Evolutionary conservation across 768 basidiomycete genomes (phyloP), one percentile per base, ranked within the genome.

Genomic region (Suillus discolor): DNA sequence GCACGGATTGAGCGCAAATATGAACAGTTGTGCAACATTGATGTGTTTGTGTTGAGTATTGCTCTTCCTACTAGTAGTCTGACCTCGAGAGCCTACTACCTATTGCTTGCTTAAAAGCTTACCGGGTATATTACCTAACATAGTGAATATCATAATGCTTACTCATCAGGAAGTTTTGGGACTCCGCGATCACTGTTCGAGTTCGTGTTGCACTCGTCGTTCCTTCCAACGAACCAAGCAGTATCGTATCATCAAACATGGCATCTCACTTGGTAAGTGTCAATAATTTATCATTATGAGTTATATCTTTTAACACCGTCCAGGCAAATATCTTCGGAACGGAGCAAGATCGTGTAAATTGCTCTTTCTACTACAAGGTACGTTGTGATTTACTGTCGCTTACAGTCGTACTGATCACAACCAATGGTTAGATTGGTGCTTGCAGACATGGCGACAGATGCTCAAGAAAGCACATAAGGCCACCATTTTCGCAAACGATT

Each of bases 361-460:
- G 97, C 75, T 98, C 96, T 1, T 99, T 99, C 82, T 99, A 97
- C 81, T 96, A 97, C 83, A 97, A 97, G 82, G 92, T 92, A 67
- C 41, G 86, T 77, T 54, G 45, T 38, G 25, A 45, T 57, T 25
- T 20, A 49, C 45, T 65, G 62, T 67, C 51, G 38, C 34, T 13
- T 2, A 3, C 11, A 61, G 28, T 38, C 51, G 23, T 23, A 8
- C 9, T 20, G 55, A 59, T 20, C 53, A 63, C 62, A n/a, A 64
- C 31, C 59, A 18, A 65, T 66, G 60, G 60, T 44, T 65, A 96
- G 92, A 99, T 99, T 81, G 97, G 97, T 65, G 97, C 97, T 57
- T 99, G 97, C 79, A 85, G 97, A 62, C 97, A 99, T 78, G 97
- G 97, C 41, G 97, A 99, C 73, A 88, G 97, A 65, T 99, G 97